Evolutionary conservation across 257 asterid species (phyloP), one percentile per base, ranked within the genome.

Genomic region (Avicennia marina): DNA sequence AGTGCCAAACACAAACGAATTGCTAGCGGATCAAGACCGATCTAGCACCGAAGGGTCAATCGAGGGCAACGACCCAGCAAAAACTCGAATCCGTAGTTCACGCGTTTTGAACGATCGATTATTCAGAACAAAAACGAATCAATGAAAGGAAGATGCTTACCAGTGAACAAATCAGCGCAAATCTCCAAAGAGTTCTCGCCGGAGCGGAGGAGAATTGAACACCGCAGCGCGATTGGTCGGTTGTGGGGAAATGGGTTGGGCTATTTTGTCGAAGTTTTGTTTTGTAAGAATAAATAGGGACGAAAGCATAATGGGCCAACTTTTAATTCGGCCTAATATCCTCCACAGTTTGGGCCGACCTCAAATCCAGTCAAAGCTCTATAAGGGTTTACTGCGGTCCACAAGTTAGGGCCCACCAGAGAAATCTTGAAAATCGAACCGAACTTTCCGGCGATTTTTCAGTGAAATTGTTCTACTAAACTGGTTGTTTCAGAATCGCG

Each of bases 31-130:
- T 38, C 38, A 53, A 66, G 33, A 31, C 29, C 26, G 51, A 58
- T 29, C 32, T 38, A 38, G n/a, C 58, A 52, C 26, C 19, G 54
- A 36, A 29, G n/a, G 48, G 15, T 42, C 34, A 58, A 57, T 57
- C 62, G 19, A 32, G 57, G 27, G 36, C 33, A 38, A 29, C 54
- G 63, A 56, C 62, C 58, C 15, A 24, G 51, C 42, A 6, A 42
- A 11, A 7, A 21, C 15, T 53, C 60, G 45, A 67, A 72, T 56
- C 48, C 64, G 45, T 45, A 20, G 7, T 42, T 13, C 7, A 45
- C 4, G 17, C 24, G n/a, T 47, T 12, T n/a, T 1, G 29, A 54
- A 3, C 13, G 26, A 20, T 0, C 33, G 12, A 41, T 8, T 40
- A 12, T 6, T 11, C 12, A 0, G 7, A 33, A 51, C 16, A 50